Evolutionary conservation across 441 rosid genomes (phyloP).

Genomic region (Breynia disticha): DNA sequence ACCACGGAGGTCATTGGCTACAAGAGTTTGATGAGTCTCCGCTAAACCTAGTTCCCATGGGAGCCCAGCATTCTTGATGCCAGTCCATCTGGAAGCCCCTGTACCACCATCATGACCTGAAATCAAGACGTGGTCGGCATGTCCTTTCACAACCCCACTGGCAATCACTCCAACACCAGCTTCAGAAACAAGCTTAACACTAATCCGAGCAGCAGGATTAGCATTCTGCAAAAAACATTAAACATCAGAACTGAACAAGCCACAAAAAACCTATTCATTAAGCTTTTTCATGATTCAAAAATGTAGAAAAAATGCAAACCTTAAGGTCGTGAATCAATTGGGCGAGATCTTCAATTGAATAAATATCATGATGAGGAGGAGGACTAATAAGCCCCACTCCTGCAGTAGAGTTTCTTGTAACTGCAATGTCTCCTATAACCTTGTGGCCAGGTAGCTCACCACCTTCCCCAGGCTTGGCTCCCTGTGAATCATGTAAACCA

Average conservation of each 20-base stretch:
- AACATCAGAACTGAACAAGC: slow-evolving; percentile 6
- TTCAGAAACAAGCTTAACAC: slow-evolving; percentile 96
- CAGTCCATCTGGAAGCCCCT: slow-evolving; percentile 99
- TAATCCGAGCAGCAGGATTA: slow-evolving; percentile 88
- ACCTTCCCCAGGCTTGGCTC: slow-evolving; percentile 99
- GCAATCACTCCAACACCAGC: slow-evolving; percentile 99
- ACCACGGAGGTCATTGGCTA: slow-evolving; percentile 99
- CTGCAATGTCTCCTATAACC: slow-evolving; percentile 98
- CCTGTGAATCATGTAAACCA: slow-evolving; percentile 37
- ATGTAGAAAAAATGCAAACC: slow-evolving; percentile 39
- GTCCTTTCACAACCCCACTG: slow-evolving; percentile 99
- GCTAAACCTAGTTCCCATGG: slow-evolving; percentile 99
- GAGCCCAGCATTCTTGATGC: slow-evolving; percentile 97
- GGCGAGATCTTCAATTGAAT: slow-evolving; percentile 99
- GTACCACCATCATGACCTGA: slow-evolving; percentile 99
- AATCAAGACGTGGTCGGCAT: slow-evolving; percentile 96
- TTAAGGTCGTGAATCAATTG: slow-evolving; percentile 98
- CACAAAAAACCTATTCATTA: no score
- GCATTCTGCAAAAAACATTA: slow-evolving; percentile 53
- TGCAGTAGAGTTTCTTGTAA: slow-evolving; percentile 94
- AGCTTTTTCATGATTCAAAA: no score
- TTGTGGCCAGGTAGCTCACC: slow-evolving; percentile 99
- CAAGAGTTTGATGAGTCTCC: slow-evolving; percentile 99
- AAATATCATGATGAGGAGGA: slow-evolving; percentile 99
- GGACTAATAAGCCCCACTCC: slow-evolving; percentile 99